A percentile compares a stretch with the other conserved stretches of the same genome.
phyloP scores from a whole-genome alignment of 2,329 filamentous ascomycete species.

The Fusarium irregulare region DNA sequence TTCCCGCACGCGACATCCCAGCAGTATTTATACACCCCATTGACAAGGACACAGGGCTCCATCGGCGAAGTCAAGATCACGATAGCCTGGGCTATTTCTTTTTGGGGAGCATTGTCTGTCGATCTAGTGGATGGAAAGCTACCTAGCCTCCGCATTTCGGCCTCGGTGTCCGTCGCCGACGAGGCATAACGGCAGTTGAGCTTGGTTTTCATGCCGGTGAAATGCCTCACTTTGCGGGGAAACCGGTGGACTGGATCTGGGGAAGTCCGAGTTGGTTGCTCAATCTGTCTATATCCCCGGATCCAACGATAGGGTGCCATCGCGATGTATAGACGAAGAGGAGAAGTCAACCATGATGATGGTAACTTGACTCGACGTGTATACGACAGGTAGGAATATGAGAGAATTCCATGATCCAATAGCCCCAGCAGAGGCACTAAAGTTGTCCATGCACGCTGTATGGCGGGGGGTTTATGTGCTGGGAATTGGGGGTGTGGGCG shows the following conservation, averaged over 20 bases:
- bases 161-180: slow-evolving; percentile 3
- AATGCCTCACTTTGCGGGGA: neutral
- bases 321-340: neutral
- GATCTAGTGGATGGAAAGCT: neutral
- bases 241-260: neutral
- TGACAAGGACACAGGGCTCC: neutral
- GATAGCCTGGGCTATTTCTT: neutral
- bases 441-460: no score
- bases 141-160: slow-evolving; percentile 13
- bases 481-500: neutral
- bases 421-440: no score
- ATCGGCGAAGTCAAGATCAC: neutral
- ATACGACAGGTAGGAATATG: neutral
- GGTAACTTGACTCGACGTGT: no score
- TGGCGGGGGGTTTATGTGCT: neutral
- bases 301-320: neutral
- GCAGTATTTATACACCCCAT: neutral
- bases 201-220: neutral
- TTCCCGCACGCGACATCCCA: no score
- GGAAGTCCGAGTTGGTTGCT: neutral
- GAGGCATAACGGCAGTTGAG: neutral
- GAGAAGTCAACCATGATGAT: neutral
- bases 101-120: neutral
- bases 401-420: no score
- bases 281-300: neutral